Conservation (phyloP, 2,329 filamentous ascomycete genomes). For the Hysterium pulicare region DNA sequence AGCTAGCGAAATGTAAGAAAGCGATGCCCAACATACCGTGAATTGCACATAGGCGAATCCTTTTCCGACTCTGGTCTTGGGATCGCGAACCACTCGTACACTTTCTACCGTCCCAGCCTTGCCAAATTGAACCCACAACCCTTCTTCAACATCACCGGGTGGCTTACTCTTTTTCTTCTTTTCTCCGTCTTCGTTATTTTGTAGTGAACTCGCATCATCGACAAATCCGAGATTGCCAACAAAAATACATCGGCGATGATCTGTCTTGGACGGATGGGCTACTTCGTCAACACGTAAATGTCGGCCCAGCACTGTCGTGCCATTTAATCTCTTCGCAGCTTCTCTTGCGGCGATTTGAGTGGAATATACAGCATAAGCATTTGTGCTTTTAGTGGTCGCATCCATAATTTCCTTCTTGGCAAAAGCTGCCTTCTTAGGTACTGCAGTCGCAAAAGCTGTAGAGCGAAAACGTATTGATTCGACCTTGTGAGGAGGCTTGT, state of each 20-base stretch:
- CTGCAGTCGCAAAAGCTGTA: slow-evolving; percentile 73
- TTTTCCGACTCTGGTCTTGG: slow-evolving; percentile 89
- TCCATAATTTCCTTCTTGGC: slow-evolving; percentile 89
- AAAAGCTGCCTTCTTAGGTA: slow-evolving; percentile 92
- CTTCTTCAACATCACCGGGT: slow-evolving; percentile 87
- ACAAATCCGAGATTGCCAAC: slow-evolving; percentile 96
- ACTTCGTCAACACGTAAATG: slow-evolving; percentile 90
- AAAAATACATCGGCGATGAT: slow-evolving; percentile 89
- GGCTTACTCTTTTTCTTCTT: slow-evolving; percentile 69
- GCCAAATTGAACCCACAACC: slow-evolving; percentile 78
- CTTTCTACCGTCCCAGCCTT: slow-evolving; percentile 83
- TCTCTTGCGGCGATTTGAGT: slow-evolving; percentile 70
- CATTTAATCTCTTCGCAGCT: slow-evolving; percentile 76
- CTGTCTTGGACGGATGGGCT: slow-evolving; percentile 77
- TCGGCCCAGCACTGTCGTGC: slow-evolving; percentile 75
- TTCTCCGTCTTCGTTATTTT: slow-evolving; percentile 59
- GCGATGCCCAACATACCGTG: slow-evolving; percentile 50
- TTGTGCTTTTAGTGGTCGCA: slow-evolving; percentile 85
- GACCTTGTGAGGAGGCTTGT: slow-evolving; percentile 63
- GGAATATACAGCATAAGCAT: slow-evolving; percentile 90
- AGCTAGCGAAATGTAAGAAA: background rate
- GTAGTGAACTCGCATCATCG: slow-evolving; percentile 76
- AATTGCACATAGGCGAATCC: slow-evolving; percentile 98
- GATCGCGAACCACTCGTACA: slow-evolving; percentile 86
- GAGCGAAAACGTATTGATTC: slow-evolving; percentile 94